Evolutionary conservation across 1,284 basidiomycete species (phyloP), one percentile per base, ranked within the genome.

Genomic region (Heterobasidion annosum): DNA sequence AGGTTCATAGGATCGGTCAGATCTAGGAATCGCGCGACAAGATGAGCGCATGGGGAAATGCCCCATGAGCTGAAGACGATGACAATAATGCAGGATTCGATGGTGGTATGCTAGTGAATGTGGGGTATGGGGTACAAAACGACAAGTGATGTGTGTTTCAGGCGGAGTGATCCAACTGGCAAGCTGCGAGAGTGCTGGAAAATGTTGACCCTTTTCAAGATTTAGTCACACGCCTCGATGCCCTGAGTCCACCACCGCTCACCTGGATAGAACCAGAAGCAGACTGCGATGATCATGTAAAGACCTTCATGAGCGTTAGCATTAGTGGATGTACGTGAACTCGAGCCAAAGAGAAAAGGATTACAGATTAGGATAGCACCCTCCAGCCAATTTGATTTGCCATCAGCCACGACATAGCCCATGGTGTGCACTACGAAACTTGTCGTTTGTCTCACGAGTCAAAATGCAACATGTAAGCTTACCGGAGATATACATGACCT

Each of bases 381-480:
- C 66, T 88, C 85, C 1, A 88, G 70, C 82, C 88, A 93, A 66
- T 93, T 92, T 2, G 88, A 91, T 65, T 91, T 87, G 37, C 90
- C 91, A 65, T 93, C 91, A 49, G 82, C 78, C 13, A 92, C 84
- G 48, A 88, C 85, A 60, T 90, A 85, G 57, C 85, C 87, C 75
- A 93, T 88, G 15, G 89, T 83, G 59, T 91, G 73, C n/a, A 93
- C 85, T 81, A 33, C 2, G 8, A 34, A 9, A 16, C 12, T 34
- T n/a, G 15, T 56, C 16, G 57, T 52, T 37, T 5, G 16, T 34
- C 12, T 3, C 19, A 13, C 16, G 35, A 34, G n/a, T 10, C 33
- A 8, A 8, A 8, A 40, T 40, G 10, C 12, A 6, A 57, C n/a
- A 33, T 3, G 43, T 7, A 40, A 5, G 42, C 62, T 13, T 54